Percentiles rank a stretch among this genome's conserved stretches.
These are phyloP conservation scores for Penicillium sclerotiorum DNA, from an alignment of 2,329 filamentous ascomycete species.

Conservation along the genomic window DNA sequence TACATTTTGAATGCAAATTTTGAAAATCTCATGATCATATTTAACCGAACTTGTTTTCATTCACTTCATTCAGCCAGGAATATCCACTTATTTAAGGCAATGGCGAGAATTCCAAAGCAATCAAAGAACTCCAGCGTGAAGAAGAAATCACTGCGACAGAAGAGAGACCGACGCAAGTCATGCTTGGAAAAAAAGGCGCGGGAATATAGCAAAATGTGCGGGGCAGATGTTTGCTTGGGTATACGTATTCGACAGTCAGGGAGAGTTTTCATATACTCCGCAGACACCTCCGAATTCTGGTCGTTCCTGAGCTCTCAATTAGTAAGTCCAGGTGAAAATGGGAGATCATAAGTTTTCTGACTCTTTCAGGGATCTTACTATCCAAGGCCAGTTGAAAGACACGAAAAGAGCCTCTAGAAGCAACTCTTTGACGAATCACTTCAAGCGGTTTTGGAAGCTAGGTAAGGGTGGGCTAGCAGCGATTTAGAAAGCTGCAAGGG, in stretches of 20 bases:
- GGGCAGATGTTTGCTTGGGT: slow-evolving; percentile 15
- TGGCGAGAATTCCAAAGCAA: no score
- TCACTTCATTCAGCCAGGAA: no score
- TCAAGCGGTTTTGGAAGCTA: not conserved
- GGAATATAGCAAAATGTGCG: slow-evolving; percentile 16
- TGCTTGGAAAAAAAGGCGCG: slow-evolving; percentile 10
- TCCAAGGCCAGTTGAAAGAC: slow-evolving; percentile 6
- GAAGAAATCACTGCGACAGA: slow-evolving; percentile 14
- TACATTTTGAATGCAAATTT: no score
- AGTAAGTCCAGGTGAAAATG: slow-evolving; percentile 3
- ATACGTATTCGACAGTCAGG: slow-evolving; percentile 13
- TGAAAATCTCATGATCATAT: no score
- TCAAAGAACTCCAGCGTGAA: no score
- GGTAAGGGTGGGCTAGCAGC: not conserved
- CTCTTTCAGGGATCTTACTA: slow-evolving; percentile 7
- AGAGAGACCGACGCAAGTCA: slow-evolving; percentile 7
- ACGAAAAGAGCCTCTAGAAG: slow-evolving; percentile 3
- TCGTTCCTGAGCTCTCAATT: slow-evolving; percentile 6
- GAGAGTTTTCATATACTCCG: slow-evolving; percentile 12
- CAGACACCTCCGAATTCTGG: slow-evolving; percentile 12
- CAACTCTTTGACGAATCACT: not conserved
- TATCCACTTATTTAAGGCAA: no score
- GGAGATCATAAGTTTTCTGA: no score
- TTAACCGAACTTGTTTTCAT: no score
- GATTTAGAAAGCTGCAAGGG: not conserved